phyloP scores from a whole-genome alignment of 2,329 filamentous ascomycete genomes.

The Plenodomus tracheiphilus region DNA sequence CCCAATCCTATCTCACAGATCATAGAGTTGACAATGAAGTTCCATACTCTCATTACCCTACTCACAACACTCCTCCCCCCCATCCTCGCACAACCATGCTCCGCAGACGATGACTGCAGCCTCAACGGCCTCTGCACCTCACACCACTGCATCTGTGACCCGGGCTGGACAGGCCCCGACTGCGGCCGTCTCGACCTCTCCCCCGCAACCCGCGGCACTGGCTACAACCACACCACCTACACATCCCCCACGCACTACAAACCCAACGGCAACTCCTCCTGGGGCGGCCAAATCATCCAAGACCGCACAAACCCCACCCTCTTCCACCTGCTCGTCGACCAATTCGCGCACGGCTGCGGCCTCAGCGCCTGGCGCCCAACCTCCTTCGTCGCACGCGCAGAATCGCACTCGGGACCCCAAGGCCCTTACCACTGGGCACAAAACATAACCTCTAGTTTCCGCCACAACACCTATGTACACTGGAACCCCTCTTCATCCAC shows the following conservation, averaged over 20 bases:
- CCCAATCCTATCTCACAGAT: not conserved
- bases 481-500: conserved; percentile 51
- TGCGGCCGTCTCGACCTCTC: conserved; percentile 53
- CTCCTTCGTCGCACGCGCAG: conserved; percentile 52
- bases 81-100: conserved; percentile 15
- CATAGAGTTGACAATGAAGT: not conserved
- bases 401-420: conserved; percentile 49
- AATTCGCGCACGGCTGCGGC: conserved; percentile 53
- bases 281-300: conserved; percentile 53
- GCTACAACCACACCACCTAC: conserved; percentile 52
- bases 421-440: conserved; percentile 52
- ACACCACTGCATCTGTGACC: conserved; percentile 36
- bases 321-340: conserved; percentile 53
- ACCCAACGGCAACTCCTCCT: conserved; percentile 49
- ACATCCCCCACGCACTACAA: conserved; percentile 15
- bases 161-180: conserved; percentile 51
- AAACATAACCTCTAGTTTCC: conserved; percentile 49
- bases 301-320: conserved; percentile 45
- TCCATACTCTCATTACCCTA: not conserved
- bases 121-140: conserved; percentile 45
- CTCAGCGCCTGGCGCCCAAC: conserved; percentile 54
- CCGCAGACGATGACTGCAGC: conserved; percentile 44
- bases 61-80: not conserved
- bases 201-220: conserved; percentile 46
- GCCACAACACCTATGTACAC: conserved; percentile 52